Evolutionary conservation across 768 basidiomycete species (phyloP).

Genomic region (Psilocybe cyanescens): DNA sequence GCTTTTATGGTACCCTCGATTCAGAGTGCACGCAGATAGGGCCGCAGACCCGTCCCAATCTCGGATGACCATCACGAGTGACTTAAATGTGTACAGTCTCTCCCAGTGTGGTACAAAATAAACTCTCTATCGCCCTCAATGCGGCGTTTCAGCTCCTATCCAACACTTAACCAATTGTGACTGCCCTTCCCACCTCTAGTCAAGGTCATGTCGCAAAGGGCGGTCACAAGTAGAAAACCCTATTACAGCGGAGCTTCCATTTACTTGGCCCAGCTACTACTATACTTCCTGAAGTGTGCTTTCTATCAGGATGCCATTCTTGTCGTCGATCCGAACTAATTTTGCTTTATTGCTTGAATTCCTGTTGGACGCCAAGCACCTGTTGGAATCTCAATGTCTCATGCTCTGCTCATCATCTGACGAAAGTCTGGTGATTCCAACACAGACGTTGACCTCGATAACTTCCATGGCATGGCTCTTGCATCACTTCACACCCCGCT

Average conservation of each 20-base stretch:
- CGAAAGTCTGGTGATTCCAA: conserved; percentile 6
- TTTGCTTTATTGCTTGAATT: conserved; percentile 6
- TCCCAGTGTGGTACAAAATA: conserved; percentile 11
- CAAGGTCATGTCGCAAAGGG: not conserved
- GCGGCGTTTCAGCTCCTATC: conserved; percentile 18
- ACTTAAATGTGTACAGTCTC: conserved; percentile 10
- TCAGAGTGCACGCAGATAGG: conserved; percentile 12
- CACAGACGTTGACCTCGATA: conserved; percentile 1
- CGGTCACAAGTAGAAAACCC: conserved; percentile 10
- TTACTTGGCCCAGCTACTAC: conserved; percentile 10
- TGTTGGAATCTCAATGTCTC: not conserved
- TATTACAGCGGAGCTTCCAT: conserved; percentile 18
- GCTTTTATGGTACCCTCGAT: conserved; percentile 12
- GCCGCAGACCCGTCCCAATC: conserved; percentile 15
- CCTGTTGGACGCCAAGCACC: conserved; percentile 5
- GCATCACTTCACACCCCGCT: conserved; percentile 8
- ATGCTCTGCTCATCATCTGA: conserved; percentile 18
- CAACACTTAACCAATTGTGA: conserved; percentile 9
- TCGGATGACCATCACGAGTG: conserved; percentile 15
- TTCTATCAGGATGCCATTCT: conserved; percentile 7
- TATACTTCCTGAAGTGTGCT: conserved; percentile 1
- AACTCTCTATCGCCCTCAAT: conserved; percentile 16
- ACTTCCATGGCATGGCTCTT: not conserved
- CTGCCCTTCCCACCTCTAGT: conserved; percentile 11
- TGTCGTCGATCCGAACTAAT: conserved; percentile 9